These are phyloP conservation scores for Lobosporangium transversale DNA, from an alignment of 192 early-diverging fungal genomes.

Conservation along the genomic window DNA sequence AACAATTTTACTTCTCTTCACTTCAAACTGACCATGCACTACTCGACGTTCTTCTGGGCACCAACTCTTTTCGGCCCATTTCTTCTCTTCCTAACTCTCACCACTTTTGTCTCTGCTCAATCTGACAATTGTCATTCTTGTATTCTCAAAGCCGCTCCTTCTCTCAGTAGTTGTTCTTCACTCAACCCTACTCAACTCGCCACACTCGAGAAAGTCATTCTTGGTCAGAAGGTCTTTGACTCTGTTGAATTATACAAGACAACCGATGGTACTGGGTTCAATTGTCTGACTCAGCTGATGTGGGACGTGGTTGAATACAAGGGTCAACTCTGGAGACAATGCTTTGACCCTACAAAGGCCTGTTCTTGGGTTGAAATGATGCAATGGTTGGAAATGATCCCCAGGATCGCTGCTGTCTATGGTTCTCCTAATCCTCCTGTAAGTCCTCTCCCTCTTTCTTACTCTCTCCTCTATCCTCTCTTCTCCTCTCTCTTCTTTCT, in stretches of 20 bases:
- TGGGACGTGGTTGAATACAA: constrained; percentile 46
- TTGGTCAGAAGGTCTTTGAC: background rate
- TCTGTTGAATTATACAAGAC: constrained; percentile 5
- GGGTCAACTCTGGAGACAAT: constrained; percentile 31
- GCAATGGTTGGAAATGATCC: constrained; percentile 48
- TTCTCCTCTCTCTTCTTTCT: too few relatives aligned
- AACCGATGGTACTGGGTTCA: constrained; percentile 10
- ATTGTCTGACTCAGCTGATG: constrained; percentile 28
- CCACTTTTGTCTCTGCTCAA: constrained; percentile 12
- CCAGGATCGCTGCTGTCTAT: constrained; percentile 28
- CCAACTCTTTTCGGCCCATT: background rate
- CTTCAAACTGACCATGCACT: too few relatives aligned
- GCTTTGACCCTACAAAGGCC: constrained; percentile 8
- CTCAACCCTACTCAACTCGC: constrained; percentile 10
- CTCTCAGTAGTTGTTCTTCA: constrained; percentile 5
- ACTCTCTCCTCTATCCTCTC: background rate
- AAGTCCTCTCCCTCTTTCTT: constrained; percentile 6
- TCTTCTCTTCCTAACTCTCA: background rate
- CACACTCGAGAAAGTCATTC: constrained; percentile 24
- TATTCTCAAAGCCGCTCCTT: constrained; percentile 22
- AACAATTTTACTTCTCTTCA: too few relatives aligned
- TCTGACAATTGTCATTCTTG: constrained; percentile 22
- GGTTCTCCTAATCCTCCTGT: constrained; percentile 26
- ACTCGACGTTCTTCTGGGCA: too few relatives aligned
- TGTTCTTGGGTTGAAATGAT: constrained; percentile 50